Conservation (phyloP, 768 basidiomycete genomes). For the Pilatotrama ljubarskyi region DNA sequence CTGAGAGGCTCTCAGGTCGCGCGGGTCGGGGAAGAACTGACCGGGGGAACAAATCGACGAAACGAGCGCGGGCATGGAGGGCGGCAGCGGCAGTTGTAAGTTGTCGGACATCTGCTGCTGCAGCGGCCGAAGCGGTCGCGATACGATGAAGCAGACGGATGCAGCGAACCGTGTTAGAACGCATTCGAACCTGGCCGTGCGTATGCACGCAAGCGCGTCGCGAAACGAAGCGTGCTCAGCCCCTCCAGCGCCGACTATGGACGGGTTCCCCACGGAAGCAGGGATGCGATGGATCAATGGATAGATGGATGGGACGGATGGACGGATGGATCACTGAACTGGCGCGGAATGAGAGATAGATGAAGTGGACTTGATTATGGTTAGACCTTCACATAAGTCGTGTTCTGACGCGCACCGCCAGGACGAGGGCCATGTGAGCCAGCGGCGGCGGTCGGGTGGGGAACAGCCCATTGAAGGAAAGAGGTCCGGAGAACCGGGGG, state of each 20-base stretch:
- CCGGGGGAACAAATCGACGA: conserved; percentile 13
- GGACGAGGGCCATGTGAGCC: background rate
- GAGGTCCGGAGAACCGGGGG: conserved; percentile 16
- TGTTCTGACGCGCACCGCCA: conserved; percentile 8
- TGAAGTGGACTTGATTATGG: conserved; percentile 14
- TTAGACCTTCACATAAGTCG: conserved; percentile 17
- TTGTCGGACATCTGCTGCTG: conserved; percentile 6
- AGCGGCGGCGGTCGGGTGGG: conserved; percentile 10
- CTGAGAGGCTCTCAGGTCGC: conserved; percentile 4
- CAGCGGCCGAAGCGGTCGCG: conserved; percentile 1
- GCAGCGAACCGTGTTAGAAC: conserved; percentile 4
- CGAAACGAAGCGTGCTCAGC: conserved; percentile 2
- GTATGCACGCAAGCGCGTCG: background rate
- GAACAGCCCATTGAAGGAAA: background rate
- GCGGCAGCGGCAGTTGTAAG: background rate
- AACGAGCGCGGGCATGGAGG: background rate
- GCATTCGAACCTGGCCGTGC: background rate
- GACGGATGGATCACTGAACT: background rate
- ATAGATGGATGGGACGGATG: conserved; percentile 6
- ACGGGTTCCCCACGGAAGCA: background rate
- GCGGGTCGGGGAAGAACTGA: conserved; percentile 2
- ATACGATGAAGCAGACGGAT: conserved; percentile 1
- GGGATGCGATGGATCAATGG: conserved; percentile 9
- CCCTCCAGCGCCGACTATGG: conserved; percentile 9
- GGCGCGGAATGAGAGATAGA: conserved; percentile 9